phyloP scores from a whole-genome alignment of 1,284 basidiomycete genomes.

The Trametes pubescens region DNA sequence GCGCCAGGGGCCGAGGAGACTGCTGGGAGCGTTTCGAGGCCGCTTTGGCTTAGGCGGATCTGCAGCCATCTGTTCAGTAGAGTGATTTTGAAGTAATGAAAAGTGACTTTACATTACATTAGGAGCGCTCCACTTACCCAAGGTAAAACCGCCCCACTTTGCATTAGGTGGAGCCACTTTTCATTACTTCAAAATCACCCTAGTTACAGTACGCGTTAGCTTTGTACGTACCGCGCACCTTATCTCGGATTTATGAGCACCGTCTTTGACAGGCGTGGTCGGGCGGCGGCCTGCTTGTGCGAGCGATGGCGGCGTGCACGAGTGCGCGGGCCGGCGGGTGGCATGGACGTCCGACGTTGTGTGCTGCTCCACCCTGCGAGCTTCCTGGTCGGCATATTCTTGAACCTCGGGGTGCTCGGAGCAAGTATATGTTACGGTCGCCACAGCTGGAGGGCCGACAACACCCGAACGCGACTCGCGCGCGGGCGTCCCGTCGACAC shows the following conservation, averaged over 20 bases:
- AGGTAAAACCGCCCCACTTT: too few species aligned
- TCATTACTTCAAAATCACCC: too few species aligned
- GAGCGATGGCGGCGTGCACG: not conserved
- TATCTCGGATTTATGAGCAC: constrained; percentile 1
- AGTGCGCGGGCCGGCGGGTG: not conserved
- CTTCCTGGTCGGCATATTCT: not conserved
- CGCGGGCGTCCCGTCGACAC: not conserved
- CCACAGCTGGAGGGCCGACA: too few species aligned
- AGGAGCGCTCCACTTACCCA: too few species aligned
- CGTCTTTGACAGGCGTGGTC: not conserved
- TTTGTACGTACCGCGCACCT: constrained; percentile 1
- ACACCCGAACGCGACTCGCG: too few species aligned
- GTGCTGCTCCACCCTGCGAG: too few species aligned
- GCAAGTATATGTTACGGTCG: not conserved
- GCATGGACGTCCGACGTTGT: not conserved
- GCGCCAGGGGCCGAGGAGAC: not conserved
- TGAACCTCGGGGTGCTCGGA: not conserved
- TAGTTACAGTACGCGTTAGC: too few species aligned
- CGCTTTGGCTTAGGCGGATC: not conserved
- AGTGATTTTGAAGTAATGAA: too few species aligned
- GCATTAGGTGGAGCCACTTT: too few species aligned
- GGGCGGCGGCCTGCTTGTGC: not conserved
- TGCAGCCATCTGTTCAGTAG: not conserved
- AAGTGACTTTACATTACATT: too few species aligned
- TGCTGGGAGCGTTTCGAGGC: constrained; percentile 13